Evolutionary conservation across 257 asterid species (phyloP).

Genomic region (Solanum sejunctum): DNA sequence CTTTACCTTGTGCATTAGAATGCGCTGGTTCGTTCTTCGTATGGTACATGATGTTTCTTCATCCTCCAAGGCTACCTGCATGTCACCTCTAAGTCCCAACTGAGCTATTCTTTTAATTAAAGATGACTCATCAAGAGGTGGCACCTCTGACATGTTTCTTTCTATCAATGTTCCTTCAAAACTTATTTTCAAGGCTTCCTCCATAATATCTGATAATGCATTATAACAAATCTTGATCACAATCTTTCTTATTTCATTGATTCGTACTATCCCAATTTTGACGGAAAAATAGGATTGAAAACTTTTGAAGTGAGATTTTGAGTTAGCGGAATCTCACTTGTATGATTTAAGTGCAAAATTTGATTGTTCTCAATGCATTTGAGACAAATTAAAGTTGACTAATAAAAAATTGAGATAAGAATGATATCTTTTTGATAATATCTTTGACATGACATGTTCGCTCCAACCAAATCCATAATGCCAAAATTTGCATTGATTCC

Average conservation of each 20-base stretch:
- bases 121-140: neutral
- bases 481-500: conserved; percentile 35
- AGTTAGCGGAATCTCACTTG: conserved; percentile 30
- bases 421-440: conserved; percentile 17
- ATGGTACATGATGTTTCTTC: neutral
- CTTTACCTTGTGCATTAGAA: conserved; percentile 42
- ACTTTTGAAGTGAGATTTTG: conserved; percentile 2
- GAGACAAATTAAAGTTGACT: conserved; percentile 24
- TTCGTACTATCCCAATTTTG: conserved; percentile 4
- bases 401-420: conserved; percentile 16
- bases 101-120: conserved; percentile 1
- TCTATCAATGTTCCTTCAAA: neutral
- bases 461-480: conserved; percentile 56
- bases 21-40: conserved; percentile 19
- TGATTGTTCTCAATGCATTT: conserved; percentile 7
- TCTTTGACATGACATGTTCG: conserved; percentile 7
- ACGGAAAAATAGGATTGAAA: conserved; percentile 18
- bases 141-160: neutral
- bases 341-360: neutral
- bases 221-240: conserved; percentile 16
- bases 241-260: too few relatives aligned
- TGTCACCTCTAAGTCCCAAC: neutral
- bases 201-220: conserved; percentile 27
- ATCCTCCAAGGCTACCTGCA: too few relatives aligned
- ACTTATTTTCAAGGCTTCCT: conserved; percentile 13